phyloP scores from a whole-genome alignment of 306 rosid species.

The Acmispon strigosus region DNA sequence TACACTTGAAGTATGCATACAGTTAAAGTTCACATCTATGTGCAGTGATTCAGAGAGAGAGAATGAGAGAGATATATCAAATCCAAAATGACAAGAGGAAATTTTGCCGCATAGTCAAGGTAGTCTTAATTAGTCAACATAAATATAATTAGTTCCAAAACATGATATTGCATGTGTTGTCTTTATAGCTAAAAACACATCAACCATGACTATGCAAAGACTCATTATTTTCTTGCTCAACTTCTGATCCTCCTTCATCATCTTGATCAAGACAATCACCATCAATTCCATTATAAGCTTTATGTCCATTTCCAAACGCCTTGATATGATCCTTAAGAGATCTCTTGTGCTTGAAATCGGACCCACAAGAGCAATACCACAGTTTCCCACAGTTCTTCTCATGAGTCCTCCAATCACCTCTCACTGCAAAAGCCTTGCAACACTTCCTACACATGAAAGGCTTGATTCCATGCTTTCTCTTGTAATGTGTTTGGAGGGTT shows the following conservation, averaged over 20 bases:
- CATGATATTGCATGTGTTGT: background rate
- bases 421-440: constrained; percentile 88
- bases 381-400: constrained; percentile 96
- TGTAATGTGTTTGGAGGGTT: constrained; percentile 96
- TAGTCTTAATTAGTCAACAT: constrained; percentile 20
- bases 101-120: background rate
- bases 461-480: constrained; percentile 86
- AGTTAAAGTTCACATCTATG: background rate
- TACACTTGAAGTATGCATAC: background rate
- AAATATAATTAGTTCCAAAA: constrained; percentile 13
- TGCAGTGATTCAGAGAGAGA: background rate
- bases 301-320: constrained; percentile 80
- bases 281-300: constrained; percentile 54
- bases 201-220: constrained; percentile 19
- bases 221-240: constrained; percentile 47
- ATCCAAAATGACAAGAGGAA: background rate
- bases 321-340: constrained; percentile 87
- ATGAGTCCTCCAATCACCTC: constrained; percentile 97
- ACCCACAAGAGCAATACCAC: constrained; percentile 94
- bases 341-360: constrained; percentile 89
- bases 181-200: background rate
- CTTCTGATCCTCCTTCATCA: constrained; percentile 56
- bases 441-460: constrained; percentile 87
- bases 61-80: background rate
- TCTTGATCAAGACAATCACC: constrained; percentile 47